Conservation (phyloP, 768 basidiomycete species). For the Macrolepiota albuminosa region DNA sequence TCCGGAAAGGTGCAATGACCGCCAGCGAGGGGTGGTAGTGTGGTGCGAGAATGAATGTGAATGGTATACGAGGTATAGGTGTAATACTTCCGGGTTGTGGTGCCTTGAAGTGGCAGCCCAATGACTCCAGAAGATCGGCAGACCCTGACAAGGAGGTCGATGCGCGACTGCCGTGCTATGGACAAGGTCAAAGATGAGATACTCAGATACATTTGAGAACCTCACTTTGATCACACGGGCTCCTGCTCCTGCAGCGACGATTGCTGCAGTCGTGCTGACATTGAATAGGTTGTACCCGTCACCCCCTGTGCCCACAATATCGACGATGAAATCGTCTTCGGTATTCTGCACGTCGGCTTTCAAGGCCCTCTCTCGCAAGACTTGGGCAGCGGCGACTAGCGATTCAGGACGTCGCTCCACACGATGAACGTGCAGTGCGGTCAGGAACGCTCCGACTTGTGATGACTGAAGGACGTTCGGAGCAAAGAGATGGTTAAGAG, state of each 20-base stretch:
- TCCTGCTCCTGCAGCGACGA: slow-evolving; percentile 93
- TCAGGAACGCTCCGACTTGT: slow-evolving; percentile 88
- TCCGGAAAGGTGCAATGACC: slow-evolving; percentile 77
- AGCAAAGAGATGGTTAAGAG: slow-evolving; percentile 72
- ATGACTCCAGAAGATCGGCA: slow-evolving; percentile 83
- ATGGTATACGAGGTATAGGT: slow-evolving; percentile 64
- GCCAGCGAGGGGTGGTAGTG: slow-evolving; percentile 90
- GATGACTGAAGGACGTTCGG: slow-evolving; percentile 58
- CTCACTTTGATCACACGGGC: slow-evolving; percentile 87
- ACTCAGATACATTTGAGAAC: not conserved
- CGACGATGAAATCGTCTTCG: slow-evolving; percentile 66
- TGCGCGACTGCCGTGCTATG: slow-evolving; percentile 83
- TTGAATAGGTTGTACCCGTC: slow-evolving; percentile 97
- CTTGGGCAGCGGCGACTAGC: slow-evolving; percentile 73
- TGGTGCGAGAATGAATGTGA: slow-evolving; percentile 91
- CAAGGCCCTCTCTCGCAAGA: slow-evolving; percentile 66
- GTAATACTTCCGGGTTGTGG: slow-evolving; percentile 55
- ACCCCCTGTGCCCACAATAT: slow-evolving; percentile 90
- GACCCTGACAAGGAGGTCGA: slow-evolving; percentile 94
- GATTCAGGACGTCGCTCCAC: slow-evolving; percentile 73
- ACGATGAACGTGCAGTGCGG: slow-evolving; percentile 76
- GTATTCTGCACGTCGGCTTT: slow-evolving; percentile 53
- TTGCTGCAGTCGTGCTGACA: slow-evolving; percentile 89
- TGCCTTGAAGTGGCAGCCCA: slow-evolving; percentile 71
- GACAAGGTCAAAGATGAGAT: slow-evolving; percentile 4